A percentile compares a stretch with the other conserved stretches of the same genome.
These are phyloP conservation scores for Heracleum sosnowskyi DNA, from an alignment of 129 eudicot genomes.

Conservation along the genomic window DNA sequence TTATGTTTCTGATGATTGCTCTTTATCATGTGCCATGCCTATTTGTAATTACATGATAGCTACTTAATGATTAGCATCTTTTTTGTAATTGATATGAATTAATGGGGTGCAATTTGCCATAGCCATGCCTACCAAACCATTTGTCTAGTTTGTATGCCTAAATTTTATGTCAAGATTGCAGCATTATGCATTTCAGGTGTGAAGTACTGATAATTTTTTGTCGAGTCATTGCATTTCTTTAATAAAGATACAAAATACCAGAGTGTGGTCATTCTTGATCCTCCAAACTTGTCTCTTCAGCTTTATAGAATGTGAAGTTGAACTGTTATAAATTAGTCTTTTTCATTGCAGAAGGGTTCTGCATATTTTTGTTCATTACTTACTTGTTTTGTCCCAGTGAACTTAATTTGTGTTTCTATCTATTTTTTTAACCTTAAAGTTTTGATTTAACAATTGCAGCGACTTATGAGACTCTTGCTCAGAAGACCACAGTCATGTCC, in stretches of 20 bases:
- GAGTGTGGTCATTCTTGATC: neutral
- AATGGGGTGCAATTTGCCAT: neutral
- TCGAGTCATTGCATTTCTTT: neutral
- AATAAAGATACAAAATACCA: neutral
- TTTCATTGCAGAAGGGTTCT: neutral
- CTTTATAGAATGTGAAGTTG: neutral
- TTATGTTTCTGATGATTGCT: too few relatives aligned
- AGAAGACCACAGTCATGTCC: slow-evolving; percentile 89
- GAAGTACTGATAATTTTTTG: neutral
- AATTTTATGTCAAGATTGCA: neutral
- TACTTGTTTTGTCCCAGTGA: neutral
- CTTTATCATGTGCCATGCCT: neutral
- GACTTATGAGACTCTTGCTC: slow-evolving; percentile 74
- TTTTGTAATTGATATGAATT: neutral
- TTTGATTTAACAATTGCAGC: slow-evolving; percentile 40
- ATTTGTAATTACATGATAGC: neutral
- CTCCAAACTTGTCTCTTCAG: neutral
- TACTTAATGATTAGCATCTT: too few relatives aligned
- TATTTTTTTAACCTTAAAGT: neutral
- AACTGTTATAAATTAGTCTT: neutral
- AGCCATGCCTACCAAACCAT: neutral
- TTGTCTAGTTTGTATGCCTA: neutral
- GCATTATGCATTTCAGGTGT: neutral
- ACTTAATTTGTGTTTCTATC: neutral
- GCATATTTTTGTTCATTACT: neutral